Evolutionary conservation across 176 grass and related monocot species (phyloP), one percentile per base, ranked within the genome.

Genomic region (Eremochloa ophiuroides): DNA sequence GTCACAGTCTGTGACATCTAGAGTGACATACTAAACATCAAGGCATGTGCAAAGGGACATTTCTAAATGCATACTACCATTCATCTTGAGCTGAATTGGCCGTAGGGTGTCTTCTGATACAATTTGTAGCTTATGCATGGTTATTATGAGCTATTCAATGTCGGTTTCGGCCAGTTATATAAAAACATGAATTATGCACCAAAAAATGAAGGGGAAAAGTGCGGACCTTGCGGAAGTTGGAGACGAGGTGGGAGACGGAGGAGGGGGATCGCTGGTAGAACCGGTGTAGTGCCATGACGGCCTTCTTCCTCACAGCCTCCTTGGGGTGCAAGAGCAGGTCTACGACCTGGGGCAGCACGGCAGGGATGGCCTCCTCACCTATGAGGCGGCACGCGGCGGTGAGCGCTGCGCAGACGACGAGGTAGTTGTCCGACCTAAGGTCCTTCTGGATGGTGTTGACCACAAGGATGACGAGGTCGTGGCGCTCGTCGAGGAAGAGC

Each of bases 381-480:
- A 99, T 99, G 51, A 99, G 87, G 39, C 87, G 83, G 88, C 93
- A 96, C 9, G 92, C 97, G 0, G 97, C 97, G 27, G 88, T 86
- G 46, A 99, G 86, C 10, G 97, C 93, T 4, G 93, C 91, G 64
- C 88, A 94, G 31, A 96, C 93, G 55, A 96, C 87, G 42, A 99
- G 89, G 61, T 99, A 99, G 38, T 96, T 99, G 71, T 99, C 93
- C 18, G 97, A 99, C 75, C 91, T 87, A 59, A 99, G 91, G 83
- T 99, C 97, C 91, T 99, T 99, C 89, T 99, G 97, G 39, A 99
- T 99, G 35, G 97, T 99, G 81, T 99, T 99, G 82, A 99, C 93
- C 39, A 99, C 94, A 31, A 99, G 88, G 71, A 99, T 99, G 79
- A 99, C 94, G 69, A 99, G 91, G 83, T 99, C 97, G 73, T 99